Base-by-base conservation (phyloP, 805 yeast species). In the Saturnispora bothae region DNA sequence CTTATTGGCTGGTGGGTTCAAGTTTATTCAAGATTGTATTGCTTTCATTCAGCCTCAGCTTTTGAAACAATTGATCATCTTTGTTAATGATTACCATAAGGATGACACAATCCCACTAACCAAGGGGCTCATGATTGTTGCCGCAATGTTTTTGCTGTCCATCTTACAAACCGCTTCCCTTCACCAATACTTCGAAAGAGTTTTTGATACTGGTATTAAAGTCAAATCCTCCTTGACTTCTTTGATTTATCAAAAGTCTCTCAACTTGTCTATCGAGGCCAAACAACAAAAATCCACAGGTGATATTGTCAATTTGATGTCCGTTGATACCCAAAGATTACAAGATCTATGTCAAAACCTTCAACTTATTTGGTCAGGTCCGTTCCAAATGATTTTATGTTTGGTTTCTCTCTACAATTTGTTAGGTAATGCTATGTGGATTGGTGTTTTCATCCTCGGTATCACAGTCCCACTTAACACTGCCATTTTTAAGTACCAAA, bases 401-500 rank as follows among this genome's bases (percentile, higher is more conserved):
- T 66, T 88, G 44, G 57, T 69, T 31, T 78, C 92, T 1, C 65
- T 88, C 38, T 73, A 85, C 57, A 69, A 72, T 4, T 61, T 88
- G 32, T 59, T 88, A 41, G 96, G 96, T 27, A 73, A 77, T 42
- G 73, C 92, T n/a, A 86, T 88, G 94, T 84, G 96, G 95, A 80
- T 94, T 30, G 97, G 97, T 57, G 94, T 89, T 12, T 59, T 71
- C 23, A 76, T 89, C 41, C 75, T 88, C 73, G 53, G 77, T 3
- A 51, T 85, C 22, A 76, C 85, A 72, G 75, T 86, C 47, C 95
- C 96, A 4, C 52, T 84, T 34, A 86, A 88, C 53, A 78, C 84
- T 3, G 56, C 65, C 17, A 64, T 88, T 46, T 81, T 86, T 44
- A 69, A 71, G 49, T 61, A 61, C 40, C 86, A 80, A 59, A 83